Conservation (phyloP, 2,329 filamentous ascomycete genomes). For the Beauveria sp. region DNA sequence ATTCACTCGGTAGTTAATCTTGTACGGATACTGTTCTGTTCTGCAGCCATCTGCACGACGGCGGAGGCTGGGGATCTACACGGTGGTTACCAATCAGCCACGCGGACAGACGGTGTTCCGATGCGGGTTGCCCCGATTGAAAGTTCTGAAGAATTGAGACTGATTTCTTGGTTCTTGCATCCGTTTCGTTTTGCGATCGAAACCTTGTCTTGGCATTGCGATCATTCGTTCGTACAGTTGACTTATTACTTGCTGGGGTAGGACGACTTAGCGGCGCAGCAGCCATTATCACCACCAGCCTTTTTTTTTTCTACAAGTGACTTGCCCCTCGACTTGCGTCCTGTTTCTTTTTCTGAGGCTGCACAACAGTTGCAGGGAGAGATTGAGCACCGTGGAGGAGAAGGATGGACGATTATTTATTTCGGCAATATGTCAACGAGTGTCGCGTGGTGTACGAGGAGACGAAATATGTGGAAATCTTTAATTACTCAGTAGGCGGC, state of each 20-base stretch:
- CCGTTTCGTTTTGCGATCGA: background rate
- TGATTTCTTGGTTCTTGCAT: background rate
- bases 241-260: background rate
- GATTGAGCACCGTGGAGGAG: background rate
- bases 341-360: background rate
- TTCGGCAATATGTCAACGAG: constrained; percentile 37
- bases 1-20: background rate
- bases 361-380: background rate
- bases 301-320: background rate
- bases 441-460: constrained; percentile 43
- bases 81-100: background rate
- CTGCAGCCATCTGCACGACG: constrained; percentile 1
- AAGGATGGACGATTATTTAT: constrained; percentile 52
- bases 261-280: background rate
- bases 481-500: constrained; percentile 48
- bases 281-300: background rate
- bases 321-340: background rate
- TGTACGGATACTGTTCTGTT: background rate
- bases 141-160: background rate
- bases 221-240: background rate
- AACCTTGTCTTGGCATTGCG: background rate
- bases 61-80: constrained; percentile 8
- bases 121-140: background rate
- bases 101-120: background rate
- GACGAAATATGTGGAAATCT: constrained; percentile 50